phyloP scores from a whole-genome alignment of 345 rosid species.

The Turritis glabra region DNA sequence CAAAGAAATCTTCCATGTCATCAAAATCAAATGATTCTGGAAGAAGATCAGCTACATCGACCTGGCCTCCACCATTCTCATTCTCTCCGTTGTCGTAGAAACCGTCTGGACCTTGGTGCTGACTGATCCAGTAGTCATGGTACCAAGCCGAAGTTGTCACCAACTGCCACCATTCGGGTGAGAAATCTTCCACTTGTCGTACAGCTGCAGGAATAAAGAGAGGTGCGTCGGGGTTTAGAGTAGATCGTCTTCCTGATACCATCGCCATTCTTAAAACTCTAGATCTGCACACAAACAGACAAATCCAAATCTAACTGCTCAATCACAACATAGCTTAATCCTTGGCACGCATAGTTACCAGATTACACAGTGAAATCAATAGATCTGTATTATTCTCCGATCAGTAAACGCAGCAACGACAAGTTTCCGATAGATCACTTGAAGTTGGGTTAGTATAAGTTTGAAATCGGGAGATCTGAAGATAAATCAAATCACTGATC shows the following conservation, averaged over 20 bases:
- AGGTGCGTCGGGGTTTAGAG: slow-evolving; percentile 83
- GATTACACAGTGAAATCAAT: background rate
- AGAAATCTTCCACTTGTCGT: slow-evolving; percentile 84
- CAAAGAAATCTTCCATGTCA: slow-evolving; percentile 50
- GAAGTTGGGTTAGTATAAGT: background rate
- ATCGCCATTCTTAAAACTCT: slow-evolving; percentile 60
- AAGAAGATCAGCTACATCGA: slow-evolving; percentile 52
- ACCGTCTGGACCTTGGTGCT: slow-evolving; percentile 61
- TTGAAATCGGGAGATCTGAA: slow-evolving; percentile 18
- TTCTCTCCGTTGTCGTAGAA: slow-evolving; percentile 53
- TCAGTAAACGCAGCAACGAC: background rate
- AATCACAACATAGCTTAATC: background rate
- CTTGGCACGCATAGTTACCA: background rate
- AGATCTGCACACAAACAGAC: slow-evolving; percentile 25
- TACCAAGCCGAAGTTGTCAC: slow-evolving; percentile 77
- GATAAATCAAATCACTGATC: background rate
- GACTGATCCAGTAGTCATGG: slow-evolving; percentile 82
- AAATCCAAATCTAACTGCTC: background rate
- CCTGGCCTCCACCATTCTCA: slow-evolving; percentile 24
- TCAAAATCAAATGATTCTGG: slow-evolving; percentile 71
- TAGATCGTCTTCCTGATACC: slow-evolving; percentile 74
- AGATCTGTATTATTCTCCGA: background rate
- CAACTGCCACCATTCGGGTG: slow-evolving; percentile 95
- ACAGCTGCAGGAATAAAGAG: slow-evolving; percentile 83
- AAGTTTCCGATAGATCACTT: background rate